A percentile compares a stretch with the other conserved stretches of the same genome.
phyloP scores from a whole-genome alignment of 176 grass and related monocot species.

The Musa schizocarpa region DNA sequence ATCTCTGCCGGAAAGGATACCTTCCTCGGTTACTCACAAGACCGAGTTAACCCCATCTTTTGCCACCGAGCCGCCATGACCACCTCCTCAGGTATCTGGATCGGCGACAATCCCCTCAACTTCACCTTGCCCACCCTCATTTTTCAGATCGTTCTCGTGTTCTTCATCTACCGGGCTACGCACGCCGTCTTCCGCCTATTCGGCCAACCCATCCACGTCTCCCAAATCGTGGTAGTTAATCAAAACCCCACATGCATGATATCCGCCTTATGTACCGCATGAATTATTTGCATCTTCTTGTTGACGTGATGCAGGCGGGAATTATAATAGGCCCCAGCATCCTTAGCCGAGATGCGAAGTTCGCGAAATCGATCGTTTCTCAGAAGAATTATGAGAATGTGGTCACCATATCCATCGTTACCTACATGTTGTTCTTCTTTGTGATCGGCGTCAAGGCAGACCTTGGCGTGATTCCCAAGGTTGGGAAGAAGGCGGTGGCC shows the following conservation, averaged over 20 bases:
- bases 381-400: background rate
- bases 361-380: background rate
- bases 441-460: constrained; percentile 55
- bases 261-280: too few relatives aligned
- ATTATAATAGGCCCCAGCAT: background rate
- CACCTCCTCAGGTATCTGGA: background rate
- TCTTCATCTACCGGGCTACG: background rate
- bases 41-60: background rate
- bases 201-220: background rate
- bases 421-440: constrained; percentile 30
- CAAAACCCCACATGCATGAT: too few relatives aligned
- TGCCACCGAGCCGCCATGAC: background rate
- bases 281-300: too few relatives aligned
- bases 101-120: background rate
- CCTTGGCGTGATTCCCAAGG: constrained; percentile 28
- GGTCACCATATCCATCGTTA: background rate
- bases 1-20: background rate
- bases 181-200: background rate
- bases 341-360: background rate
- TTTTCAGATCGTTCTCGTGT: background rate
- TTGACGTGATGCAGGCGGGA: background rate
- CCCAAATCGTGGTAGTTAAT: background rate
- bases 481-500: constrained; percentile 45
- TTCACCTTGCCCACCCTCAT: background rate
- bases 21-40: background rate